Base-by-base conservation (phyloP, 768 basidiomycete genomes). In the Boletus rubropictus region DNA sequence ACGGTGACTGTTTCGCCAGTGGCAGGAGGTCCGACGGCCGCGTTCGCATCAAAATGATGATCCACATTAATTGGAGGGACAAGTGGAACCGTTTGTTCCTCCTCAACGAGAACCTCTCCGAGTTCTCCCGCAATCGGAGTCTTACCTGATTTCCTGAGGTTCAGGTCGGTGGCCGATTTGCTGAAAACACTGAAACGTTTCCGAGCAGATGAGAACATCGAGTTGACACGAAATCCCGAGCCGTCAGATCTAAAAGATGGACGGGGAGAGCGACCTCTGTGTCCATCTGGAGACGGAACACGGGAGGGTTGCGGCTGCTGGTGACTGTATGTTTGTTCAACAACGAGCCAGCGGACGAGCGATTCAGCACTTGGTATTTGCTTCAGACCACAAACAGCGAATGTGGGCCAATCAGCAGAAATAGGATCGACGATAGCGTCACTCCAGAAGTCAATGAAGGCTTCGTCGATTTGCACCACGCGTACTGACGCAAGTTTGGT, bases 381-480 rank as follows among this genome's bases (percentile, higher is more conserved):
- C 59, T 80, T 84, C 42, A 90, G 74, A 60, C 82, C 82, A 62
- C 83, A 85, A 12, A 89, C 61, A 33, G 84, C 75, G 53, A 89
- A 86, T 5, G 73, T 67, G 11, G 86, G 86, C 86, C 82, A 88
- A 35, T 68, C 63, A 1, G 72, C 62, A 0, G 83, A 70, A 48
- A 87, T 75, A 15, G 84, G 79, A 56, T 90, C 87, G 14, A 82
- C 67, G 27, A 89, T 59, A 2, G 85, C 76, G 57, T 90, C 87
- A 42, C 73, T 76, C 86, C 86, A 89, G 60, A 88, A 88, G 62
- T 90, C 87, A 44, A 89, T 67, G 61, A 90, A 89, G 1, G 86
- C 85, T 56, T 89, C 87, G 56, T 90, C 88, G 10, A 90, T 58
- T 50, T 80, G 74, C n/a, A 81, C 66, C 29, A 78, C 53, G 8